Evolutionary conservation across 2,329 filamentous ascomycete species (phyloP), one percentile per base, ranked within the genome.

Genomic region (Beauveria brongniartii): DNA sequence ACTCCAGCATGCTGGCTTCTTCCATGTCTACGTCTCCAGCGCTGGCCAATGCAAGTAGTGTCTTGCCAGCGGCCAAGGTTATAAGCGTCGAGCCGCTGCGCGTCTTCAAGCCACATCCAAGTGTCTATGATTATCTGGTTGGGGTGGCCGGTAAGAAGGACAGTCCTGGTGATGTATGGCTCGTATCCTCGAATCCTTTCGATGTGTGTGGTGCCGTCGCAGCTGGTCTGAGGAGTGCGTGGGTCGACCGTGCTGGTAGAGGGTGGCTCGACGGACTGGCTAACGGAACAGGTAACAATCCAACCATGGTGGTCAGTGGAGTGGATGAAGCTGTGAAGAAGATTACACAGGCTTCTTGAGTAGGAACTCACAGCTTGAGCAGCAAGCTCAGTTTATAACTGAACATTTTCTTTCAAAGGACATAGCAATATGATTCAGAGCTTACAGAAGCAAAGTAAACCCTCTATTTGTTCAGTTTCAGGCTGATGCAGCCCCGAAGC

Each of bases 111-210:
- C 89, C 89, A 0, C 78, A 83, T 44, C 80, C 77, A 1, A 80
- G 78, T 55, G 78, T 81, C 2, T 92, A 92, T 67, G 64, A 75
- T n/a, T 77, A 88, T 69, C 73, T 90, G 26, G 77, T 82, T 1
- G 65, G 77, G 64, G 75, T 75, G 41, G 76, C 79, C 2, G 80
- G 80, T 3, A 81, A 80, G 66, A 65, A 73, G 44, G 73, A 71
- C 1, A 67, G 77, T 20, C 74, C 78, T 64, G 73, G 69, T 1
- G 74, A 80, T 28, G 77, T 91, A 16, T 91, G 88, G 86, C 72
- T 92, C 8, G 79, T 92, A 6, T 88, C 82, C 65, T 82, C 83
- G 1, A 92, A 92, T 69, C 85, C 89, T 2, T 92, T 92, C 69
- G 89, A 92, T 69, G 75, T 88, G 18, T 80, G 85, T 0, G 89